These are phyloP conservation scores for Thelonectria rubi DNA, from an alignment of 2,329 filamentous ascomycete species.

Conservation along the genomic window DNA sequence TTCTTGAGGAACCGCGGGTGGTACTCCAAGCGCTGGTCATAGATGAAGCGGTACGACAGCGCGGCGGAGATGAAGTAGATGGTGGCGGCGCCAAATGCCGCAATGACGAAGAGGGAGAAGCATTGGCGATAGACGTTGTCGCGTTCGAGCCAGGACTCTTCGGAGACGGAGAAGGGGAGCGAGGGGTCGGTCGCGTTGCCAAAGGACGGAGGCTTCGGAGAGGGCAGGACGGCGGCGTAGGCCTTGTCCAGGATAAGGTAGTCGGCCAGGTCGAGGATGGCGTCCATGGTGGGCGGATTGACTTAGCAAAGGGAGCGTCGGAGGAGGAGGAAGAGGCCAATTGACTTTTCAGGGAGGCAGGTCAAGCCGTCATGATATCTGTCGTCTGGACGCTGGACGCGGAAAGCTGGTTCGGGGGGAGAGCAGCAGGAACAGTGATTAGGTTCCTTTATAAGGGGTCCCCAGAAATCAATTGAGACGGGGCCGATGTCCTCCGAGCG, in stretches of 20 bases:
- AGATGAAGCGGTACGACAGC: conserved; percentile 76
- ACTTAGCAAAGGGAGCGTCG: neutral
- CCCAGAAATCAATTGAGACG: neutral
- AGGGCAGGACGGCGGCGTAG: conserved; percentile 51
- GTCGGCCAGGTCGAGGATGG: conserved; percentile 53
- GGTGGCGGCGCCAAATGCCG: conserved; percentile 49
- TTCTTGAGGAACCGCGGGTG: conserved; percentile 60
- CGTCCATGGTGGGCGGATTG: conserved; percentile 46
- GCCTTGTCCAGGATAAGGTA: conserved; percentile 52
- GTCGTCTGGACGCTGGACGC: neutral
- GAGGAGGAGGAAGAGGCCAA: neutral
- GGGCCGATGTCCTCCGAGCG: conserved; percentile 3
- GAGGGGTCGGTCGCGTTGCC: conserved; percentile 22
- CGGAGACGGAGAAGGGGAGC: conserved; percentile 29
- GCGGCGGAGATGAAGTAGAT: conserved; percentile 74
- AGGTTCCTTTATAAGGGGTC: conserved; percentile 1
- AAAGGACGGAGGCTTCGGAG: conserved; percentile 21
- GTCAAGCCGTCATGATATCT: neutral
- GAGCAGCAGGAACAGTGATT: neutral
- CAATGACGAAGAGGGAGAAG: conserved; percentile 51
- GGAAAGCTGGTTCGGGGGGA: neutral
- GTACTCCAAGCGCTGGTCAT: conserved; percentile 56
- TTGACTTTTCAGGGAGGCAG: neutral
- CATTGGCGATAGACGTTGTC: conserved; percentile 53
- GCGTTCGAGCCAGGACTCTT: conserved; percentile 48